Base-by-base conservation (phyloP, 75 land plant genomes). In the Larix kaempferi region DNA sequence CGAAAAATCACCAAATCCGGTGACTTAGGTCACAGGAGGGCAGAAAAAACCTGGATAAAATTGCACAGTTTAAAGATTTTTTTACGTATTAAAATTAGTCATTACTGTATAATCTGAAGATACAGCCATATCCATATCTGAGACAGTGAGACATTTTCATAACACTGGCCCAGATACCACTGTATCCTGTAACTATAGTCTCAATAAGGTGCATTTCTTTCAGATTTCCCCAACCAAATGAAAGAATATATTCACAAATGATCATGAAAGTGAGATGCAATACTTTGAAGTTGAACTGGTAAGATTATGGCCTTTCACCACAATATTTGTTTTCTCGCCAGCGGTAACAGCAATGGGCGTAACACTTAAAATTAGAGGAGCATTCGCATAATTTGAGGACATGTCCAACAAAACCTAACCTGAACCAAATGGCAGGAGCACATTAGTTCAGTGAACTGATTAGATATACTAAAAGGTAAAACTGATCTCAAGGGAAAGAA, bases 261-360 rank as follows among this genome's bases (percentile, higher is more conserved):
- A 35, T 69, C 73, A 69, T 21, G 21, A 21, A 69, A 41, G 73
- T 19, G 17, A 69, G 73, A 78, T 69, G 35, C 59, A 52, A 33
- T 67, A 92, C 94, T 87, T 92, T 26, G 88, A 75, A 17, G 79
- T 27, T n/a, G 93, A 39, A 14, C 67, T 29, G 25, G 59, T 66
- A 25, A 91, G 74, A 61, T 91, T 87, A 59, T 71, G 74, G 67
- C 95, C 95, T 76, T 89, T 88, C 10, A 94, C 78, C 17, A 35
- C 59, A 76, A 94, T 84, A 15, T 80, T 54, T 62, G 79, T 86
- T 49, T 52, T 76, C 60, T 84, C 79, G 21, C 87, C 85, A 37
- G 76, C 29, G n/a, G 89, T 23, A 22, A 86, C 82, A 13, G 96
- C 96, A 84, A 91, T 71, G 56, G 96, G 96, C 6, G 74, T 86